Evolutionary conservation across 352 stramenopile genomes (phyloP).

Genomic region (Pelagophyceae sp.): DNA sequence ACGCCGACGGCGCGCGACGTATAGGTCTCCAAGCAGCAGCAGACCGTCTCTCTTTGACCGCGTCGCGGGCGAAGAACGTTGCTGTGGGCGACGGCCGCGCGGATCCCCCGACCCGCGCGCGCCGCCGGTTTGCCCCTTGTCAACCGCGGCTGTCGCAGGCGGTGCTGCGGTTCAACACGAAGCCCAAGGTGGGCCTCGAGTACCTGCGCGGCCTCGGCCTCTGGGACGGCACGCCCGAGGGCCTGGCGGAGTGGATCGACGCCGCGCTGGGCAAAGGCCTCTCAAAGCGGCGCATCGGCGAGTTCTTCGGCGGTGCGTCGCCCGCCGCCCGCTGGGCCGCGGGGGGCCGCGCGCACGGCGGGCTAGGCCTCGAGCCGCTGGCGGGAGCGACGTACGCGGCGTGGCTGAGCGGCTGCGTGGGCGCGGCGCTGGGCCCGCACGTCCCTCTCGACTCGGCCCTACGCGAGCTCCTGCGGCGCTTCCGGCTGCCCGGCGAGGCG

Average conservation of each 20-base stretch:
- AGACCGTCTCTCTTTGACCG: no score
- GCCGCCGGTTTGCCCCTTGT: no score
- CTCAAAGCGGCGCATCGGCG: constrained; percentile 85
- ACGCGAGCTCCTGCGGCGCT: constrained; percentile 84
- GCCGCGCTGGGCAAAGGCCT: constrained; percentile 76
- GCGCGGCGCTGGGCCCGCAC: neutral
- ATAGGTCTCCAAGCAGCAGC: no score
- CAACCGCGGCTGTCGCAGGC: no score
- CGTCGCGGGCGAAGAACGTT: no score
- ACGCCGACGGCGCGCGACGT: no score
- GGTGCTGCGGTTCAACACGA: constrained; percentile 43
- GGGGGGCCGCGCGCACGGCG: constrained; percentile 81
- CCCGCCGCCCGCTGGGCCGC: no score
- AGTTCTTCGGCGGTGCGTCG: constrained; percentile 96
- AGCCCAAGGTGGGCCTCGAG: constrained; percentile 47
- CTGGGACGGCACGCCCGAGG: constrained; percentile 44
- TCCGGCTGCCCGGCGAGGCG: constrained; percentile 91
- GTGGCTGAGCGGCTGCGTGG: constrained; percentile 1
- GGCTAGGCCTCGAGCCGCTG: constrained; percentile 41
- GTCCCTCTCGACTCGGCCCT: constrained; percentile 87
- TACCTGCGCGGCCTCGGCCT: constrained; percentile 44
- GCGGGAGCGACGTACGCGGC: neutral
- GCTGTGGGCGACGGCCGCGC: no score
- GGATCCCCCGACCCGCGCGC: no score
- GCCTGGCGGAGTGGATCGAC: constrained; percentile 83